phyloP scores from a whole-genome alignment of 23 red algal species.

The Gracilaria gracilis region DNA sequence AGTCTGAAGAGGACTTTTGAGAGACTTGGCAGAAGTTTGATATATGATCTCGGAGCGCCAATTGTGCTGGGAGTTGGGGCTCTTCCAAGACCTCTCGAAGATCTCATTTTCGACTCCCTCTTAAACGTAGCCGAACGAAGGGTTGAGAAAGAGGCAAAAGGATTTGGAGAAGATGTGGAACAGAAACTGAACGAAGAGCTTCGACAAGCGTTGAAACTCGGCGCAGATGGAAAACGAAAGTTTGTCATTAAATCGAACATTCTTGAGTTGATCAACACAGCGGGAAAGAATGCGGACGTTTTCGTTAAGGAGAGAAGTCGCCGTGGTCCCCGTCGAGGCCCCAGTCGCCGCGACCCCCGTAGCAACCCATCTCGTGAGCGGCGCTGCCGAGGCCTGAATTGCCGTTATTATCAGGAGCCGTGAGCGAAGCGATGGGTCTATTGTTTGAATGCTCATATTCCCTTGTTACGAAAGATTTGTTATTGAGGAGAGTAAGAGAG shows the following conservation, averaged over 20 bases:
- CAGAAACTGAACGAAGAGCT: constrained; percentile 26
- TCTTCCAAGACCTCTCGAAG: constrained; percentile 13
- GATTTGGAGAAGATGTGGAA: constrained; percentile 3
- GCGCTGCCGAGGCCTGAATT: too few species aligned
- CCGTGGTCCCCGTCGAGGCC: too few species aligned
- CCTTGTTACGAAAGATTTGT: too few species aligned
- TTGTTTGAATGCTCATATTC: too few species aligned
- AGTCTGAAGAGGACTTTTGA: not conserved
- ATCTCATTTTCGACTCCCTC: constrained; percentile 12
- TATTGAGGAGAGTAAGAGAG: too few species aligned
- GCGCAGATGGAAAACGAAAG: constrained; percentile 9
- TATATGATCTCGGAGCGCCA: constrained; percentile 14
- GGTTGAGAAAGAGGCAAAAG: constrained; percentile 11
- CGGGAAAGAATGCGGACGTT: not conserved
- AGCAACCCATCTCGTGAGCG: too few species aligned
- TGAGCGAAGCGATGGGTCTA: too few species aligned
- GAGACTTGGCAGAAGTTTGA: not conserved
- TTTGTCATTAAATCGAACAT: constrained; percentile 3
- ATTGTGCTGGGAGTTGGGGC: constrained; percentile 24
- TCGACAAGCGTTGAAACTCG: constrained; percentile 11
- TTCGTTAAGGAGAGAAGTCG: not conserved
- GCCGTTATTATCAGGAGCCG: too few species aligned
- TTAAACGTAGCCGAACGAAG: constrained; percentile 1
- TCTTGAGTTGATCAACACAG: not conserved
- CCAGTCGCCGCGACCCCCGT: too few species aligned